Conservation (phyloP, 2,329 filamentous ascomycete species). For the Spiromastix sp. region DNA sequence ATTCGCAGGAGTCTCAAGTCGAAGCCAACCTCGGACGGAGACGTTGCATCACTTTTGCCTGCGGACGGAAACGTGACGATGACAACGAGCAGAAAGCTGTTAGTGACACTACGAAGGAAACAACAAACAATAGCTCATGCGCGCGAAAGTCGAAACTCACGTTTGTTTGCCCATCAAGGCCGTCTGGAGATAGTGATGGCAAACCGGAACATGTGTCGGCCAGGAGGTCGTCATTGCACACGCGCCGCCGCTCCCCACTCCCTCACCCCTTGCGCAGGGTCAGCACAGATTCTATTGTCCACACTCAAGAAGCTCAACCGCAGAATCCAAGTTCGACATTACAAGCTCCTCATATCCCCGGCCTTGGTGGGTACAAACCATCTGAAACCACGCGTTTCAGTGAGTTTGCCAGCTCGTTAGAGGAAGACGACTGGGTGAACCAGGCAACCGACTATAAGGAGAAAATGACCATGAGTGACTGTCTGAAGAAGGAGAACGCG, state of each 20-base stretch:
- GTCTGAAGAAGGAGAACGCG: slow-evolving; percentile 76
- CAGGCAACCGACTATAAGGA: slow-evolving; percentile 53
- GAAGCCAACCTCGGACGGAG: slow-evolving; percentile 63
- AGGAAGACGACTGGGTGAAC: slow-evolving; percentile 86
- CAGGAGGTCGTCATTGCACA: slow-evolving; percentile 15
- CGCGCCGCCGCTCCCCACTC: slow-evolving; percentile 28
- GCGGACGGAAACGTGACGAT: slow-evolving; percentile 49
- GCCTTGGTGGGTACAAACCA: slow-evolving; percentile 30
- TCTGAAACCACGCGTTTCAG: slow-evolving; percentile 54
- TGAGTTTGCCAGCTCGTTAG: slow-evolving; percentile 77
- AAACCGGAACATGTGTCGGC: slow-evolving; percentile 19
- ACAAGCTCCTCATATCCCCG: slow-evolving; percentile 23
- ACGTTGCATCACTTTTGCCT: slow-evolving; percentile 88
- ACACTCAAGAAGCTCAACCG: slow-evolving; percentile 8
- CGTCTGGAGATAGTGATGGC: slow-evolving; percentile 12
- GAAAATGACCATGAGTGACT: slow-evolving; percentile 81
- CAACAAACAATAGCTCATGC: slow-evolving; percentile 17
- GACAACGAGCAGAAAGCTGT: slow-evolving; percentile 29
- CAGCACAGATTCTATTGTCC: slow-evolving; percentile 9
- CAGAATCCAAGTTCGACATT: background rate
- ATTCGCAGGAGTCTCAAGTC: slow-evolving; percentile 43
- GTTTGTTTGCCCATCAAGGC: slow-evolving; percentile 36
- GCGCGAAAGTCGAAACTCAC: slow-evolving; percentile 37
- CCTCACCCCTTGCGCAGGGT: slow-evolving; percentile 17
- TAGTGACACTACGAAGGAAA: slow-evolving; percentile 18